Percentiles rank a stretch among this genome's conserved stretches.
Conservation (phyloP, 75 land plant genomes). For the Selaginella tamariscina region DNA sequence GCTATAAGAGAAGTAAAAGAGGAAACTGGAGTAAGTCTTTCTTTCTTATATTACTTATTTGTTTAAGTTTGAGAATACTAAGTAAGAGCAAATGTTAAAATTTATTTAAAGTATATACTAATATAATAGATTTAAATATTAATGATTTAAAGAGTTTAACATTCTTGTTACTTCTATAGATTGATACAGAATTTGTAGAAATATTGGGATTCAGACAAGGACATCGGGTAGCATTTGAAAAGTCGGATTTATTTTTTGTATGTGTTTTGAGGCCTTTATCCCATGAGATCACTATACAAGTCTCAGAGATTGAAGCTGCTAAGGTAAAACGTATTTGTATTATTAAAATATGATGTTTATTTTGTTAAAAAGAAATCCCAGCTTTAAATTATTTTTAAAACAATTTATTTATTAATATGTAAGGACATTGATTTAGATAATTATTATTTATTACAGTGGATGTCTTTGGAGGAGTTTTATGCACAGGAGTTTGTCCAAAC, state of each 20-base stretch:
- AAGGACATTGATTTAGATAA: no score
- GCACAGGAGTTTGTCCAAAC: conserved; percentile 47
- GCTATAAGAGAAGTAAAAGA: conserved; percentile 84
- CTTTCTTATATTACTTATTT: no score
- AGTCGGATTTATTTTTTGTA: conserved; percentile 81
- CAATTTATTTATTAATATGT: background rate
- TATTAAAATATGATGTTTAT: no score
- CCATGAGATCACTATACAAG: conserved; percentile 38
- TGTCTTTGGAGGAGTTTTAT: conserved; percentile 57
- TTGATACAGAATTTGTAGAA: conserved; percentile 73
- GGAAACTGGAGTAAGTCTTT: conserved; percentile 75
- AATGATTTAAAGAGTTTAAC: background rate
- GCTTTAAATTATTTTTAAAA: background rate
- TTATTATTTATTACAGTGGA: no score
- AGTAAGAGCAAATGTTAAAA: no score
- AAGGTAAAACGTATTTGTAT: no score
- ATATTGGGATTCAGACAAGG: conserved; percentile 91
- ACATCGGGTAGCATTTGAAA: conserved; percentile 61
- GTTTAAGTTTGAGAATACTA: no score
- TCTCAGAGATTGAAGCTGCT: conserved; percentile 69
- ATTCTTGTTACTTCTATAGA: conserved; percentile 30
- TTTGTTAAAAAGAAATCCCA: background rate
- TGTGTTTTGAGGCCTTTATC: conserved; percentile 72
- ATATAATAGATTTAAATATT: background rate
- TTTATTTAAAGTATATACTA: no score